Percentiles rank a stretch among this genome's conserved stretches.
phyloP scores from a whole-genome alignment of 176 grass and related monocot species.

The Tillandsia leiboldiana region DNA sequence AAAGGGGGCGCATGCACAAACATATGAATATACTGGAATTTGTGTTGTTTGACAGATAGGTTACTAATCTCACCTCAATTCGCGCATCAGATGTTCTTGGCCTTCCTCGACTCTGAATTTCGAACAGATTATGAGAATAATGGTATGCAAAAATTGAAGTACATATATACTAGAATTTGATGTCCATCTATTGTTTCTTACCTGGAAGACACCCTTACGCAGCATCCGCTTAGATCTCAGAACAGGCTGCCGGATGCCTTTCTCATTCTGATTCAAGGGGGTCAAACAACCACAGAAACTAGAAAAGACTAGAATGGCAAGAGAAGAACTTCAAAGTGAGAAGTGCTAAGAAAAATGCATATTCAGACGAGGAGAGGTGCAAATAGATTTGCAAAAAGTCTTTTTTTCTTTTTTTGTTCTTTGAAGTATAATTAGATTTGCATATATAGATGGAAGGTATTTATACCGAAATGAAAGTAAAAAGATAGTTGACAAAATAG shows the following conservation, averaged over 20 bases:
- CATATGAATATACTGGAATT: too few species aligned
- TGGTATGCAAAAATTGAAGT: background rate
- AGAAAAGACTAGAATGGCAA: background rate
- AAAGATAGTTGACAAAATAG: too few species aligned
- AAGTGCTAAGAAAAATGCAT: background rate
- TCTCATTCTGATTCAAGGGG: background rate
- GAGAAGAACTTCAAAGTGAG: background rate
- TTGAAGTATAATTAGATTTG: too few species aligned
- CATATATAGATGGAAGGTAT: too few species aligned
- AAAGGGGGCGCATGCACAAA: background rate
- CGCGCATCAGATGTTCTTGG: constrained; percentile 12
- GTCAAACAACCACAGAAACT: background rate
- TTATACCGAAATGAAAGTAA: too few species aligned
- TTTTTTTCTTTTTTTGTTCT: too few species aligned
- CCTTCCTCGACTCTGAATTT: constrained; percentile 5
- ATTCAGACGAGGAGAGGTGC: too few species aligned
- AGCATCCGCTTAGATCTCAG: background rate
- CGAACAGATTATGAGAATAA: background rate
- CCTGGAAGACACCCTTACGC: background rate
- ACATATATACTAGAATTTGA: constrained; percentile 7
- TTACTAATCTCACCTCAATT: constrained; percentile 17
- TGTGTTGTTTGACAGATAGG: constrained; percentile 22
- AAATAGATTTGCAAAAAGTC: too few species aligned
- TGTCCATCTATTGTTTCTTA: background rate
- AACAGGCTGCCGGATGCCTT: background rate